Conservation (phyloP, 164 flowering plant genomes). For the Macadamia integrifolia region DNA sequence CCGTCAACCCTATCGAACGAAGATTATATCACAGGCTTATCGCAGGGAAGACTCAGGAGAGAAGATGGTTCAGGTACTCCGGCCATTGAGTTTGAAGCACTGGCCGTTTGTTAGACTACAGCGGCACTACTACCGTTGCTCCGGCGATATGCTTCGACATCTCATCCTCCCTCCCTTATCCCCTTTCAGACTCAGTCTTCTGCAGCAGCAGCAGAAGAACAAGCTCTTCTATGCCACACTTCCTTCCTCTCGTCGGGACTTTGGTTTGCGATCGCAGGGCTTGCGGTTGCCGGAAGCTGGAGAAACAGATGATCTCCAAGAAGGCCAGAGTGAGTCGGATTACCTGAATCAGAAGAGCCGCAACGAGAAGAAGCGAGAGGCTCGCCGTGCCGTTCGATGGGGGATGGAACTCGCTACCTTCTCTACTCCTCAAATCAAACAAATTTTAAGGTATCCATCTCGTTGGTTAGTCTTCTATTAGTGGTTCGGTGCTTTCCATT, state of each 20-base stretch:
- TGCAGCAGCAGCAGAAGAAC: constrained; percentile 4
- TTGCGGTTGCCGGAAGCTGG: constrained; percentile 23
- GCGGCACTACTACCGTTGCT: constrained; percentile 14
- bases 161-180: constrained; percentile 5
- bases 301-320: constrained; percentile 16
- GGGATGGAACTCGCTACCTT: constrained; percentile 85
- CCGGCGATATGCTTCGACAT: constrained; percentile 11
- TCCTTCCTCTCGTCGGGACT: constrained; percentile 20
- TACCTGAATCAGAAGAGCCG: constrained; percentile 45
- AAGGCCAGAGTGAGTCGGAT: constrained; percentile 26
- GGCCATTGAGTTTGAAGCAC: constrained; percentile 34
- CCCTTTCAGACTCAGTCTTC: background rate
- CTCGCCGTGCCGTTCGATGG: constrained; percentile 76
- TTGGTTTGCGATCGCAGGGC: constrained; percentile 33
- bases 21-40: no score
- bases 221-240: constrained; percentile 9
- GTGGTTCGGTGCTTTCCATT: background rate
- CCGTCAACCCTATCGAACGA: no score
- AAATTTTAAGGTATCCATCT: constrained; percentile 48
- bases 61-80: constrained; percentile 31
- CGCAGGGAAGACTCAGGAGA: no score
- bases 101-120: constrained; percentile 25
- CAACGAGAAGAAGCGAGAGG: constrained; percentile 78
- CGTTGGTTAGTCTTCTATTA: background rate
- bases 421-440: constrained; percentile 67